These are phyloP conservation scores for Ophiostoma perfectum DNA, from an alignment of 2,329 filamentous ascomycete genomes.

Conservation along the genomic window DNA sequence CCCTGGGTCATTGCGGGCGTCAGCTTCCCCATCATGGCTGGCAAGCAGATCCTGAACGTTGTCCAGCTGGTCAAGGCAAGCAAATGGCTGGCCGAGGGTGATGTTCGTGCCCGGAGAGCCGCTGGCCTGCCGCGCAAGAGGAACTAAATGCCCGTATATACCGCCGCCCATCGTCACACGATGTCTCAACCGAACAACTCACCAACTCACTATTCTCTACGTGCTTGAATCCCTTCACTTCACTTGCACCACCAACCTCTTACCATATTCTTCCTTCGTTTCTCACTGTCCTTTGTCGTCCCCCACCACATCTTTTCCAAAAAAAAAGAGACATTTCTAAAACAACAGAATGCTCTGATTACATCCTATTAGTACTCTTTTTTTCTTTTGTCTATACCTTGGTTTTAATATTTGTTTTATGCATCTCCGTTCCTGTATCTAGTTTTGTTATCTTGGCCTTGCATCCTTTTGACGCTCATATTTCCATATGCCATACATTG, in stretches of 20 bases:
- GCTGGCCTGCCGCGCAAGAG: slow-evolving; percentile 46
- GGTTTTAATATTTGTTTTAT: slow-evolving; percentile 4
- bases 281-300: background rate
- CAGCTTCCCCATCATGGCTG: slow-evolving; percentile 79
- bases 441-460: slow-evolving; percentile 2
- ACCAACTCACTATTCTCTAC: background rate
- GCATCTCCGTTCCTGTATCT: background rate
- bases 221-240: background rate
- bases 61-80: slow-evolving; percentile 92
- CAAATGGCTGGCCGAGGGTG: slow-evolving; percentile 88
- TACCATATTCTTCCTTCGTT: background rate
- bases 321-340: background rate
- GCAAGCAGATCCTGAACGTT: slow-evolving; percentile 91
- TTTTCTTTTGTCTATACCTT: slow-evolving; percentile 8
- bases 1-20: slow-evolving; percentile 77
- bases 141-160: slow-evolving; percentile 32
- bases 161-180: background rate
- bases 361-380: slow-evolving; percentile 10
- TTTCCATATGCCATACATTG: background rate
- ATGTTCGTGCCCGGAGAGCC: slow-evolving; percentile 58
- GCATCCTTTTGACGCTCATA: background rate
- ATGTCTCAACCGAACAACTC: background rate
- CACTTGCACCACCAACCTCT: background rate
- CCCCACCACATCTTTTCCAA: background rate
- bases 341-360: background rate